Conservation (phyloP, 148 eudicot genomes). For the Amaranthus cruentus region DNA sequence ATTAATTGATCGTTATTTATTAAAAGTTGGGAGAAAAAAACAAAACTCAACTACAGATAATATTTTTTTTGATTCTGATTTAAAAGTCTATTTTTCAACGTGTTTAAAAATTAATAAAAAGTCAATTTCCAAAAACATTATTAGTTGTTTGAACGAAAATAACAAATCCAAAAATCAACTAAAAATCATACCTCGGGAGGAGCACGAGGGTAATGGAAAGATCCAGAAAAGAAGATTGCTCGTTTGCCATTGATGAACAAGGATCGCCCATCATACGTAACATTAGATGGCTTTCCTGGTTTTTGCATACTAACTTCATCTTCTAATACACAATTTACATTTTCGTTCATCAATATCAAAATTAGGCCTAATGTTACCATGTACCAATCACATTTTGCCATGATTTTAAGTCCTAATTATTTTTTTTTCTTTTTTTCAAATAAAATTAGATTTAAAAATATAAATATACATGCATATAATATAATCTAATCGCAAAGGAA, state of each 20-base stretch:
- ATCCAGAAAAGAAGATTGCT: conserved; percentile 42
- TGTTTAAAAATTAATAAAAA: too few species aligned
- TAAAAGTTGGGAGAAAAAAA: too few species aligned
- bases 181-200: conserved; percentile 26
- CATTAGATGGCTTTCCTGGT: conserved; percentile 30
- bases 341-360: conserved; percentile 2
- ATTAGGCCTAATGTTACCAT: conserved; percentile 8
- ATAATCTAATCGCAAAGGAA: too few species aligned
- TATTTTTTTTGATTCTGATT: too few species aligned
- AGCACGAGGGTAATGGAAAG: conserved; percentile 52
- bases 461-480: too few species aligned
- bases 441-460: too few species aligned
- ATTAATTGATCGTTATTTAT: too few species aligned
- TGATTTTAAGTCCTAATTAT: background rate
- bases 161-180: background rate
- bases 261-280: conserved; percentile 30
- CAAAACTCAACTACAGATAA: too few species aligned
- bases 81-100: too few species aligned
- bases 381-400: conserved; percentile 16
- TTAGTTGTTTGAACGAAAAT: too few species aligned
- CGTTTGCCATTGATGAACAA: conserved; percentile 43
- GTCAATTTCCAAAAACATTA: too few species aligned
- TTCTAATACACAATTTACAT: conserved; percentile 33
- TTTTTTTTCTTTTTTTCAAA: background rate
- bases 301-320: conserved; percentile 50